Base-by-base conservation (phyloP, 225 moss, liverwort and hornwort species). In the Neckera pumila region DNA sequence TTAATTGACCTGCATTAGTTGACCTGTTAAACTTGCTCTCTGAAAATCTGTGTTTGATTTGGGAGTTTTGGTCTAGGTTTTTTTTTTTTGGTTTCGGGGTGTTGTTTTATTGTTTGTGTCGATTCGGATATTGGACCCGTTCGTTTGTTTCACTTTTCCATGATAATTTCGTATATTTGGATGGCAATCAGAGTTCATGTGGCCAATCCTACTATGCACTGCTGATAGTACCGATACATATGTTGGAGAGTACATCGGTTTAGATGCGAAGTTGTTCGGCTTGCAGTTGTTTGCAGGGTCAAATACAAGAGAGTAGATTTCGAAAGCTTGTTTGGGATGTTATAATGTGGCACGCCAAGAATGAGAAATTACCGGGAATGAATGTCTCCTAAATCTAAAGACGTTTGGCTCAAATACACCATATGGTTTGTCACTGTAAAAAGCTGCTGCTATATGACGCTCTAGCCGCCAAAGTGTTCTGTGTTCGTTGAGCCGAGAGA, bases 401-500 rank as follows among this genome's bases (percentile, higher is more conserved):
- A 17, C 5, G 1, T 1, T 6, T 1, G 27, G 43, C 8, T 5
- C 2, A 23, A 14, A 26, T 14, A 30, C 0, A 77, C 92, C 92
- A 90, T 65, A 90, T 1, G 1, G 65, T 89, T 92, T 85, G 89
- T 60, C 73, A 18, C 4, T 1, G 17, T 1, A 0, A 6, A 12
- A 16, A 36, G 1, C 0, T 19, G 27, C 22, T 47, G 34, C 6
- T 60, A 76, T 84, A 88, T 75, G 2, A 8, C 0, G 7, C 22
- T 11, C 1, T n/a, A 38, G 12, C 3, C 1, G 0, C 0, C 0
- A 3, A 0, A 0, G 0, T 2, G 0, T 0, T 0, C 0, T 72
- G 93, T 95, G 93, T 95, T 95, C 92, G 93, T 94, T 95, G 94
- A 94, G 95, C 93, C 92, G 93, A 95, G 94, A 95, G 94, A 94